Base-by-base conservation (phyloP, 2,329 filamentous ascomycete genomes). In the Coccinonectria pachysandricola region DNA sequence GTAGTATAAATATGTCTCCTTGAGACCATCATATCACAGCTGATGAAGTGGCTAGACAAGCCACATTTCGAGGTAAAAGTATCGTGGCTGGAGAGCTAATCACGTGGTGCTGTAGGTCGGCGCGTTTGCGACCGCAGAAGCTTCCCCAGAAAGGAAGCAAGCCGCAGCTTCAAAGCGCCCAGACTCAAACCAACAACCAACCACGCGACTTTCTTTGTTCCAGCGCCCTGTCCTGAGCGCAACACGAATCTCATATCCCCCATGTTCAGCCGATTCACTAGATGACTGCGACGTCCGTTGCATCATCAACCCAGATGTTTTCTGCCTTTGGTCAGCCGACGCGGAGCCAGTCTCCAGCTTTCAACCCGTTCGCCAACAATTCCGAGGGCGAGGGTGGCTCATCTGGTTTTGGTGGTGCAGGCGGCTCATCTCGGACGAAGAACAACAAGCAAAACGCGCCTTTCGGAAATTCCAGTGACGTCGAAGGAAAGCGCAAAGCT, bases 271-370 rank as follows among this genome's bases (percentile, higher is more conserved):
- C 45, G 35, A 45, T 34, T 37, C 29, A 34, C 31, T 40, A 42
- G 52, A 46, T 57, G 54, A 50, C 44, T 52, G 56, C 54, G 52
- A 57, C 54, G 40, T 36, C 35, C 33, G 53, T 56, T 56, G 56
- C 55, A 54, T 53, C 53, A 50, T 55, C 53, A 42, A 48, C 37
- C 43, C 45, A 49, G 43, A 59, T 59, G 55, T 52, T 53, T 47
- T 52, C 54, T 32, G 37, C 50, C 28, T 49, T 56, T 32, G 45
- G 48, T 38, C 49, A 52, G 40, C 44, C 51, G 42, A 49, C 52
- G 49, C 42, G 46, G 38, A 47, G 43, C 39, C 42, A 48, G 37
- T 46, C 53, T 45, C 42, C 50, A 32, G 47, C 45, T 30, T 40
- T 43, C 32, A 58, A 55, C 34, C 53, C 52, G 12, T 58, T 58